These are phyloP conservation scores for Amanita exitialis DNA, from an alignment of 768 basidiomycete species.

Conservation along the genomic window DNA sequence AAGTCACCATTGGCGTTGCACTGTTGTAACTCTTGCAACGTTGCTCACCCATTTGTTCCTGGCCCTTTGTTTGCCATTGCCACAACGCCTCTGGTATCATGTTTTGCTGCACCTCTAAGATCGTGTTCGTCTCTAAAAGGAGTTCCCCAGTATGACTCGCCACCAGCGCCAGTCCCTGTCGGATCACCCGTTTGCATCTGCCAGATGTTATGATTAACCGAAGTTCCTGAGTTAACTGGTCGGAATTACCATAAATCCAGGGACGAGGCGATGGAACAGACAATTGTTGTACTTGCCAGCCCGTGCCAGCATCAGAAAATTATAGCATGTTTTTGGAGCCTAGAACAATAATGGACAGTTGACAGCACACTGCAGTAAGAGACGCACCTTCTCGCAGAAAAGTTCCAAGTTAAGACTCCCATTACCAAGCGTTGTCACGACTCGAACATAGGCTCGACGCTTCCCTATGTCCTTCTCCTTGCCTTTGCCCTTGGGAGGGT, in stretches of 20 bases:
- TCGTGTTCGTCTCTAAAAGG: slow-evolving; percentile 95
- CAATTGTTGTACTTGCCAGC: slow-evolving; percentile 86
- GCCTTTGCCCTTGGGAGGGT: slow-evolving; percentile 71
- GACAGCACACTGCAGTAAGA: background rate
- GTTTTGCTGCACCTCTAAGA: slow-evolving; percentile 78
- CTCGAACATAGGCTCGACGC: slow-evolving; percentile 89
- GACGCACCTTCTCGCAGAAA: slow-evolving; percentile 74
- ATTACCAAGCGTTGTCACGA: slow-evolving; percentile 86
- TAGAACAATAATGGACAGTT: slow-evolving; percentile 17
- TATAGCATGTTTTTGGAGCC: slow-evolving; percentile 99
- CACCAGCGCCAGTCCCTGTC: slow-evolving; percentile 90
- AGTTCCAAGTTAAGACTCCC: slow-evolving; percentile 78
- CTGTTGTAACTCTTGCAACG: background rate
- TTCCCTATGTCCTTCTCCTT: slow-evolving; percentile 93
- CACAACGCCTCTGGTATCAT: slow-evolving; percentile 74
- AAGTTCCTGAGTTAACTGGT: background rate
- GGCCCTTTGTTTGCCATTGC: slow-evolving; percentile 97
- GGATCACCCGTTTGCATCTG: slow-evolving; percentile 99
- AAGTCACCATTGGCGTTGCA: slow-evolving; percentile 3
- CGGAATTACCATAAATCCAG: slow-evolving; percentile 80
- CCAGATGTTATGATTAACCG: background rate
- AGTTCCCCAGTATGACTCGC: slow-evolving; percentile 89
- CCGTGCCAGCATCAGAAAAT: slow-evolving; percentile 90
- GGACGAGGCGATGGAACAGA: slow-evolving; percentile 87
- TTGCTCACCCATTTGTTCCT: slow-evolving; percentile 69